Base-by-base conservation (phyloP, 495 filamentous ascomycete genomes). In the Trichoderma reesei region DNA sequence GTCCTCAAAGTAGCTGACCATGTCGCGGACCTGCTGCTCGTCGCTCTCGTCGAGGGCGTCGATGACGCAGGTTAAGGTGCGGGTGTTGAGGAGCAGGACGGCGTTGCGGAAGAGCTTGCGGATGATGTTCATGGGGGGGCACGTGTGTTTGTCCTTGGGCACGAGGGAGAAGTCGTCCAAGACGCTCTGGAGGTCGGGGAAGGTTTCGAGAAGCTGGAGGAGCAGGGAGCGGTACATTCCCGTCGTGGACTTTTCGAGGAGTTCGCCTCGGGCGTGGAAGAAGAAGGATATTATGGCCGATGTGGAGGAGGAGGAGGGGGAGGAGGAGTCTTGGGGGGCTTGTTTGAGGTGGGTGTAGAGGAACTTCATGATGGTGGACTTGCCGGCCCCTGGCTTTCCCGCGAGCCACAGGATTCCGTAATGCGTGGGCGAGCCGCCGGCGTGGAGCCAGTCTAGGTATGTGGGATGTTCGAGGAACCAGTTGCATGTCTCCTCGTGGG, bases 171-270 rank as follows among this genome's bases (percentile, higher is more conserved):
- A 70, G 5, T 69, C 65, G 42, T n/a, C 6, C 34, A 71, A 67
- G 26, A 74, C 66, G 26, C 1, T 26, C 26, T 26, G 26, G 26
- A 26, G 26, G 8, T 66, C 26, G 2, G 75, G 72, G 14, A 73
- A 26, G 9, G 31, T 31, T 34, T 67, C 61, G 3, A 77, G 66
- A 0, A 78, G 64, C 39, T 79, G 74, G 5, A 72, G 38, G 26
- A 79, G 65, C 1, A 86, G 64, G 0, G 83, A 83, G 42, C 82
- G 81, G 65, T 85, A 86, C 78, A 85, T 82, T 5, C 84, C 83
- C 1, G 61, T 3, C 2, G 73, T 74, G 1, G 82, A 80, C 64
- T 78, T 82, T 69, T 85, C 82, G 33, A 86, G 68, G 5, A 71
- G 37, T 1, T 68, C 71, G 0, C 83, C 73, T 16, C 73, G 69